Evolutionary conservation across 2,329 filamentous ascomycete species (phyloP).

Genomic region (Diaporthe destruens): DNA sequence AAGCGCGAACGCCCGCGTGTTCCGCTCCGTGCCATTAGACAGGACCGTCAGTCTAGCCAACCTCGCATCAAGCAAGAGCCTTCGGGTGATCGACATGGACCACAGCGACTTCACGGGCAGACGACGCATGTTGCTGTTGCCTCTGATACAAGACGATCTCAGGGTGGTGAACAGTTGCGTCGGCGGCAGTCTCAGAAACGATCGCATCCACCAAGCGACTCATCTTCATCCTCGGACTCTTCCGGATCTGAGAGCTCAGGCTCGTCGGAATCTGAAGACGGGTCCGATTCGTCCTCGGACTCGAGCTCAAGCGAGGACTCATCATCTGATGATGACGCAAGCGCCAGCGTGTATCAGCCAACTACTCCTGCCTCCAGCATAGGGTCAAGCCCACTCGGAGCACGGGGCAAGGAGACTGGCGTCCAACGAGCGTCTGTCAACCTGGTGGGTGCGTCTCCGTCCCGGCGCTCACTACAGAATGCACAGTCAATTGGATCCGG

Average conservation of each 20-base stretch:
- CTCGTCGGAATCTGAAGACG: constrained; percentile 7
- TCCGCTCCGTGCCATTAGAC: neutral
- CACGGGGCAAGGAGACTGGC: neutral
- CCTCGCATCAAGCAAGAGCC: neutral
- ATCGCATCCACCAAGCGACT: neutral
- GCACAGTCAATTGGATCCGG: no score
- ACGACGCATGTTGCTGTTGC: neutral
- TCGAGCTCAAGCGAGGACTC: constrained; percentile 1
- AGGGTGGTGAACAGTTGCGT: neutral
- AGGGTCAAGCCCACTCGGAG: neutral
- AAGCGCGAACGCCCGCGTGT: constrained; percentile 4
- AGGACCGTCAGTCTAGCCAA: neutral
- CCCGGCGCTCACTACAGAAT: neutral
- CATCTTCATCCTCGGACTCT: constrained; percentile 4
- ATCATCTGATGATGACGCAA: constrained; percentile 26
- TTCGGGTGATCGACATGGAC: neutral
- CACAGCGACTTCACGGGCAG: neutral
- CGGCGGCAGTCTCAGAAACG: neutral
- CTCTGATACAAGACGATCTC: neutral
- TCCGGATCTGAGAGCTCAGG: neutral
- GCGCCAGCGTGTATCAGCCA: neutral
- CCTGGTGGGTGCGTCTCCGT: neutral
- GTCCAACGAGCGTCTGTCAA: neutral
- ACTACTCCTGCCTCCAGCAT: constrained; percentile 20
- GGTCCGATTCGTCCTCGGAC: neutral